Evolutionary conservation across 2,329 filamentous ascomycete genomes (phyloP), one percentile per base, ranked within the genome.

Genomic region (Aspergillus amoenus): DNA sequence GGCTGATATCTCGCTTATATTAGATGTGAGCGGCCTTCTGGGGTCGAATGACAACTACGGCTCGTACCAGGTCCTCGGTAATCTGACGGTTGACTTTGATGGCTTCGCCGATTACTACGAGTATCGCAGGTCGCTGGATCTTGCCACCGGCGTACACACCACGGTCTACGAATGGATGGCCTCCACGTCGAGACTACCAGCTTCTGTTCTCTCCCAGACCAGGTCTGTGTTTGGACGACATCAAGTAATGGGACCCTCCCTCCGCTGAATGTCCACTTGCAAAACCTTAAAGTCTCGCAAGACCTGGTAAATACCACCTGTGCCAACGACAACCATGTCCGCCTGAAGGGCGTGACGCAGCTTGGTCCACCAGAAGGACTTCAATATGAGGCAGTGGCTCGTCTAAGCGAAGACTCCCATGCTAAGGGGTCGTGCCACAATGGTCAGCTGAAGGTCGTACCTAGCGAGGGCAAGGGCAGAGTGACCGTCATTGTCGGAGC

Each of bases 401-500:
- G 24, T 24, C 24, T 24, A 24, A 24, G 24, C 24, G 7, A 24
- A 7, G 24, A 24, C 7, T 24, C 24, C 24, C 24, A 24, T 24
- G 24, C 24, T 24, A 24, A 24, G 24, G 24, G 5, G 24, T 24
- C 24, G 24, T 24, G 24, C 24, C 24, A 24, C 24, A 24, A 24
- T 5, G 27, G 44, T 12, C 8, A 4, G 11, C 27, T 47, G 12
- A 15, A 47, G 15, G 12, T 47, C 22, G n/a, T 27, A 3, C 11
- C 44, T 5, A 32, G 27, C 7, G 43, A 48, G 9, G 50, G 27
- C 12, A 55, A 55, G 6, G 24, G 24, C 24, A 24, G 24, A 8
- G 43, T 44, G n/a, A 65, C 8, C 3, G 60, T 84, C 6, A 69
- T 83, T 0, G 64, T 83, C 15, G 75, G 76, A 5, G 77, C 73